Base-by-base conservation (phyloP, 192 early-diverging fungal species). In the Irineochytrium annulatum region DNA sequence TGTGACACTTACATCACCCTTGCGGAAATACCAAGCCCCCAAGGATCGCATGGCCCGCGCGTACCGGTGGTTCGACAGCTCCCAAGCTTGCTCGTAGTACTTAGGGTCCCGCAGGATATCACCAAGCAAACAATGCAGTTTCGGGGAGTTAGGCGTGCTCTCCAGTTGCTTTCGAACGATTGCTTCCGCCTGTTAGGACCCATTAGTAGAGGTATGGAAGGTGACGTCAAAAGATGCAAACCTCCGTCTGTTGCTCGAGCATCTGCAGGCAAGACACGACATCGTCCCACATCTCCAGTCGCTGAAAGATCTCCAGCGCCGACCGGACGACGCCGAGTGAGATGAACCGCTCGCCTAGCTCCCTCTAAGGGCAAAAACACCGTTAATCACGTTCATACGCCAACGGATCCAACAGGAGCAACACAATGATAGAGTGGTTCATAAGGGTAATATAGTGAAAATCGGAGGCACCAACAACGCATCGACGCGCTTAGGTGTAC, bases 261-360 rank as follows among this genome's bases (percentile, higher is more conserved):
- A 94, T 76, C 67, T 91, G 86, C 64, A 91, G 84, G 71, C 93
- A 94, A 11, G 80, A 70, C 31, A 99, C 87, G 5, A 87, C 87
- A 59, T 99, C 88, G 66, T 99, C 95, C 97, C 97, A 99, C 80
- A 96, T 77, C 58, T 96, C 84, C 55, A 99, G 72, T 14, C 97
- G 88, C 67, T 91, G 86, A 69, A 86, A 99, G 46, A 99, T 96
- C 45, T 99, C 91, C 29, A 96, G 72, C 3, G 97, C 92, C 3
- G 94, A 94, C 16, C 90, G 86, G 24, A 92, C 52, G 1, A 96
- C 88, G 39, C 97, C 97, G 52, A 97, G 65, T 2, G 81, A 75
- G 62, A 94, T 78, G 71, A 89, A 93, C 39, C 88, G 79, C 8
- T 86, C 74, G 14, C 87, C 97, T 34, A 99, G 77, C 64, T 99